These are phyloP conservation scores for Macrolepiota albuminosa DNA, from an alignment of 768 basidiomycete species.

Conservation along the genomic window DNA sequence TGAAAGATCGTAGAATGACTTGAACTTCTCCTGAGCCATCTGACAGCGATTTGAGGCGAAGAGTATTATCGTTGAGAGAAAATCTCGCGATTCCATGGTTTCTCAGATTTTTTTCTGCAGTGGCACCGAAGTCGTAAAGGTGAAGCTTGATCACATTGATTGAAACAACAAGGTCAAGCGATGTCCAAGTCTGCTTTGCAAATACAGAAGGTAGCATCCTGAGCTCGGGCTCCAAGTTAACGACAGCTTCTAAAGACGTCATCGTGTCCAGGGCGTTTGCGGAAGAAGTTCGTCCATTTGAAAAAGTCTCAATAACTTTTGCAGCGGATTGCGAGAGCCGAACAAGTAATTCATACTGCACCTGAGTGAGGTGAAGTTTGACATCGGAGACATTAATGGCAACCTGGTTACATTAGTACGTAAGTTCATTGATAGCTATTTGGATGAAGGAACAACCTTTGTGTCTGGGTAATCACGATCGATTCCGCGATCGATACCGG, in stretches of 20 bases:
- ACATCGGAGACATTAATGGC: constrained; percentile 76
- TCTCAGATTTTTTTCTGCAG: constrained; percentile 50
- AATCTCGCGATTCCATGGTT: constrained; percentile 84
- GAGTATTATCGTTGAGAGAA: constrained; percentile 70
- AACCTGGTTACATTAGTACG: constrained; percentile 49
- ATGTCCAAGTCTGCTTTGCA: constrained; percentile 46
- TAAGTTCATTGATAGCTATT: background rate
- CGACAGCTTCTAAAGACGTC: constrained; percentile 11
- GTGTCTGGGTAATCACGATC: constrained; percentile 62
- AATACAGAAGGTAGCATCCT: constrained; percentile 1
- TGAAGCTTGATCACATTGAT: constrained; percentile 76
- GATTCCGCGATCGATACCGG: constrained; percentile 45
- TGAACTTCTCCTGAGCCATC: constrained; percentile 87
- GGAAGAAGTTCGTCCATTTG: constrained; percentile 35
- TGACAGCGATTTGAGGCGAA: constrained; percentile 77
- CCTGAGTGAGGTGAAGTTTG: constrained; percentile 76
- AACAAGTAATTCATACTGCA: constrained; percentile 74
- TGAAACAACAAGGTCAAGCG: constrained; percentile 68
- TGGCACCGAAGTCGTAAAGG: constrained; percentile 71
- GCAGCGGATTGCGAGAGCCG: constrained; percentile 65
- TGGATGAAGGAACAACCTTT: constrained; percentile 53
- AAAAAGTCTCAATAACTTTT: constrained; percentile 47
- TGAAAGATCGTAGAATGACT: constrained; percentile 84
- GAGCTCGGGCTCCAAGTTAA: constrained; percentile 19
- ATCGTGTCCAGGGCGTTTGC: constrained; percentile 9